Percentiles rank a stretch among this genome's conserved stretches.
Conservation (phyloP, 441 rosid genomes). For the Populus hybrid region DNA sequence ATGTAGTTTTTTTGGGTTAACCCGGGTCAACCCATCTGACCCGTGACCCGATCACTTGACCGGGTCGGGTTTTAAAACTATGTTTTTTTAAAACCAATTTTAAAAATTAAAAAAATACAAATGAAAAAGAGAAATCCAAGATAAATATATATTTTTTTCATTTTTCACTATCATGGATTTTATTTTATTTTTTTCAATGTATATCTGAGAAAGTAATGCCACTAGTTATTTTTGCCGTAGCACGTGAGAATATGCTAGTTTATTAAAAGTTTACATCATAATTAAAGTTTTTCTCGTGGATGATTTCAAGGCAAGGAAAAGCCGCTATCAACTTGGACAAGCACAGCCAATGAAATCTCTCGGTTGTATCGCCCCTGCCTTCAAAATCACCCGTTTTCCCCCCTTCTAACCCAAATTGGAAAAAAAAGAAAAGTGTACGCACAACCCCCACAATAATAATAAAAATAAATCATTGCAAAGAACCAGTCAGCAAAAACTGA, state of each 20-base stretch:
- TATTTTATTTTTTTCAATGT: too few relatives aligned
- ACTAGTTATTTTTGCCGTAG: background rate
- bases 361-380: background rate
- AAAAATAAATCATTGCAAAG: background rate
- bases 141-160: too few relatives aligned
- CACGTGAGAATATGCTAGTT: background rate
- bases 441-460: background rate
- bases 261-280: background rate
- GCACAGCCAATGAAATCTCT: background rate
- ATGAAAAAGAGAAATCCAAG: too few relatives aligned
- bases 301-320: background rate
- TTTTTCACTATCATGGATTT: too few relatives aligned
- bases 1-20: too few relatives aligned
- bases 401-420: background rate
- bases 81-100: too few relatives aligned
- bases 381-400: background rate
- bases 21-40: too few relatives aligned
- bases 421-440: background rate
- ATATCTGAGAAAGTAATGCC: too few relatives aligned
- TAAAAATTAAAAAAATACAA: too few relatives aligned
- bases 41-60: too few relatives aligned
- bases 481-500: background rate
- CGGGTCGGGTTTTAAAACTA: too few relatives aligned
- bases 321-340: background rate
- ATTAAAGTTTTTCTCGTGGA: background rate